Evolutionary conservation across 345 rosid species (phyloP), one percentile per base, ranked within the genome.

Genomic region (Acer negundo): DNA sequence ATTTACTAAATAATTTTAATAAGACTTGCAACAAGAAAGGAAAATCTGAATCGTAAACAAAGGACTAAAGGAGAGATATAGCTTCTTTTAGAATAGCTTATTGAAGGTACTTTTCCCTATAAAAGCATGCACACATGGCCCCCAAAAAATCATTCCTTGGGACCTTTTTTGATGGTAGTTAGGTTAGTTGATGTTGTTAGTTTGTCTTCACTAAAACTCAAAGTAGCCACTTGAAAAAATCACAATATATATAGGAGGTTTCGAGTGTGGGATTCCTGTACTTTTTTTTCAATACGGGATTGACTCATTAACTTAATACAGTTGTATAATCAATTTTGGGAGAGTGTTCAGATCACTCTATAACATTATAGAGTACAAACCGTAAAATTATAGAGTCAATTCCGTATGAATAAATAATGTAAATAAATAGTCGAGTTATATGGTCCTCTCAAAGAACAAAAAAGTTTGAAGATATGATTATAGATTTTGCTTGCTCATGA

Each of bases 401-500:
- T 35, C 0, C 0, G 0, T 1, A 0, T 12, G 63, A 44, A 66
- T 69, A 73, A 69, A 64, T 72, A 61, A 68, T 73, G 59, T 6
- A 69, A 55, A 44, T n/a, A 17, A 67, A 72, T 53, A 66, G 80
- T 53, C 17, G 46, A 19, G 70, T 64, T 66, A 42, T 12, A 67
- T 40, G 86, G 81, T 28, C 81, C 79, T 66, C 2, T 11, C 2
- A 49, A 77, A 46, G 38, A 11, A 19, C 40, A 68, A 63, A 44
- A 62, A 67, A 67, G 75, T 35, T 40, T 6, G 19, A 68, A 74
- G 84, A 81, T 78, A 85, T 80, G 88, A 85, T 83, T 84, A 86
- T 65, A 66, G 69, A 65, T 64, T 7, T 84, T 84, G 82, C 88
- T 87, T 87, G 82, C 64, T 80, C 78, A 28, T 77, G 78, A 85